phyloP scores from a whole-genome alignment of 371 early-diverging fungal species.

The Mortierella sp. region DNA sequence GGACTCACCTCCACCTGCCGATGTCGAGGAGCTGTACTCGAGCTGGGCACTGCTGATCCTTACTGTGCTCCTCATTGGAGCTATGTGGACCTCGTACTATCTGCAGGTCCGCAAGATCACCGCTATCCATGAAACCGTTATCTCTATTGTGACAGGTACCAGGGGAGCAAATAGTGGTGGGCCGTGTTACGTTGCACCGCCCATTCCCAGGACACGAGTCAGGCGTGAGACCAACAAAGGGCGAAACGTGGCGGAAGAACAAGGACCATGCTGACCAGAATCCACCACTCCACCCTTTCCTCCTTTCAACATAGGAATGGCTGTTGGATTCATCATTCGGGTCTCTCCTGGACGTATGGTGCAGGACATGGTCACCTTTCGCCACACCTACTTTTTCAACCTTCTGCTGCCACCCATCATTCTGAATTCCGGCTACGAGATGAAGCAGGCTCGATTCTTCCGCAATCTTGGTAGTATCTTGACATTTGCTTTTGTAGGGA shows the following conservation, averaged over 20 bases:
- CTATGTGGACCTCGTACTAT: conserved; percentile 86
- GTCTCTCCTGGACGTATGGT: conserved; percentile 75
- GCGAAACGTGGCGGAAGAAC: no score
- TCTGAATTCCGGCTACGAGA: conserved; percentile 92
- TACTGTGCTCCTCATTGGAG: conserved; percentile 81
- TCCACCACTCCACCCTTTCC: no score
- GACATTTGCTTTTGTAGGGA: conserved; percentile 92
- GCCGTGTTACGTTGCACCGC: no score
- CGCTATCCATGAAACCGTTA: conserved; percentile 92
- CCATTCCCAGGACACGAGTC: no score
- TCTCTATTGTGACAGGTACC: conserved; percentile 88
- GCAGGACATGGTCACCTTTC: conserved; percentile 89
- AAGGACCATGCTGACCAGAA: no score
- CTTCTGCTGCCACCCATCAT: conserved; percentile 95
- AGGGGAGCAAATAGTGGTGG: no score
- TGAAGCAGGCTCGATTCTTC: conserved; percentile 90
- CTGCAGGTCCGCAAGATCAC: conserved; percentile 86
- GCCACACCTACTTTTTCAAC: conserved; percentile 93
- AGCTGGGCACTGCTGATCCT: conserved; percentile 90
- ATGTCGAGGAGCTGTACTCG: conserved; percentile 80
- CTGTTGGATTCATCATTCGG: conserved; percentile 88
- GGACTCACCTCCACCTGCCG: conserved; percentile 45
- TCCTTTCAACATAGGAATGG: conserved; percentile 68
- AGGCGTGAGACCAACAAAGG: no score
- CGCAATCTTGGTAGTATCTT: conserved; percentile 88